Evolutionary conservation across 2,329 filamentous ascomycete species (phyloP).

Genomic region (Aspergillus clavatus): DNA sequence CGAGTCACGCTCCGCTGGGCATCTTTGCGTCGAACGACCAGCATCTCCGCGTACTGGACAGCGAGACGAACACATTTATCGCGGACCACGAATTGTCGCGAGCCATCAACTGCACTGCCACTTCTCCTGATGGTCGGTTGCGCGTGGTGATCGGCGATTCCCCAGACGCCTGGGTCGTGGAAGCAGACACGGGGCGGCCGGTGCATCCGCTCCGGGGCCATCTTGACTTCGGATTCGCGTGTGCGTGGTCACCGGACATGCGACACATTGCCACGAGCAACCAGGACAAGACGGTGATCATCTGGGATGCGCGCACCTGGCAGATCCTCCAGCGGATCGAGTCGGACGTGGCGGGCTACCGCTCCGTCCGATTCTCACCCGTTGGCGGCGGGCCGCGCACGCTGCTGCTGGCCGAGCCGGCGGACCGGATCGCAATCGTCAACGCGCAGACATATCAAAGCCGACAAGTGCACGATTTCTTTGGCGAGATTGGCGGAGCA

Average conservation of each 20-base stretch:
- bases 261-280: conserved; percentile 45
- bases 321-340: conserved; percentile 36
- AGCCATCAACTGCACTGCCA: conserved; percentile 44
- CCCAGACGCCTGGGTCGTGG: conserved; percentile 38
- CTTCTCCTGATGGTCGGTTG: conserved; percentile 40
- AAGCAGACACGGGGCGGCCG: conserved; percentile 39
- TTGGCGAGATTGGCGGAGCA: conserved; percentile 43
- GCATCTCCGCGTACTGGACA: conserved; percentile 52
- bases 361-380: conserved; percentile 42
- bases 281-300: conserved; percentile 44
- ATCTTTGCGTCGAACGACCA: conserved; percentile 57
- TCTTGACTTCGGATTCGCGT: conserved; percentile 43
- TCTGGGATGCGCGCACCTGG: conserved; percentile 45
- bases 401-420: conserved; percentile 41
- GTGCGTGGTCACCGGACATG: conserved; percentile 45
- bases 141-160: conserved; percentile 44
- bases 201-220: conserved; percentile 38
- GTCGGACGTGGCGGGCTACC: conserved; percentile 43
- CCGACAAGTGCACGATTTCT: conserved; percentile 44
- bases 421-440: conserved; percentile 42
- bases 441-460: conserved; percentile 41
- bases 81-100: conserved; percentile 35
- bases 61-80: conserved; percentile 41
- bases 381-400: conserved; percentile 42
- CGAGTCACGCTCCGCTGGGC: conserved; percentile 45